Evolutionary conservation across 306 rosid genomes (phyloP).

Genomic region (Heteromeles arbutifolia): DNA sequence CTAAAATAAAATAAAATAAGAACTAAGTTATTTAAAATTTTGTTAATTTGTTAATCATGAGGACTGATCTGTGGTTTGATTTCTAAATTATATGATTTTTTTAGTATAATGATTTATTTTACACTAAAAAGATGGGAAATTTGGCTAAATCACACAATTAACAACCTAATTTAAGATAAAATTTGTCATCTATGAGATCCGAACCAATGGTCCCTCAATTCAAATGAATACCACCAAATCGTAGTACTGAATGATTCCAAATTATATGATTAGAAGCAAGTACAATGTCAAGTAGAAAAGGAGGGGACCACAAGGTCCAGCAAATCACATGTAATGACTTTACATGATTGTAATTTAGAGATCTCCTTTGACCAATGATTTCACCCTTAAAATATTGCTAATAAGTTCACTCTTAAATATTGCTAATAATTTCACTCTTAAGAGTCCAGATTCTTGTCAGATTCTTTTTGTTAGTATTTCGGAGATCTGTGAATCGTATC

Average conservation of each 20-base stretch:
- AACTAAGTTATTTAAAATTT: not conserved
- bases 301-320: not conserved
- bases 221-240: fast-evolving
- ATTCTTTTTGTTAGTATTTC: fast-evolving
- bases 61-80: not conserved
- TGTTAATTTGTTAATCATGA: not conserved
- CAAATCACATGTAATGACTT: not conserved
- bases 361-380: not conserved
- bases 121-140: fast-evolving
- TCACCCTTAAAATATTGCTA: not conserved
- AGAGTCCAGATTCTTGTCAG: fast-evolving
- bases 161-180: too few species aligned
- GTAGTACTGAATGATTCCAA: fast-evolving
- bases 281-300: not conserved
- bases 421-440: too few species aligned
- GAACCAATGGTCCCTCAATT: fast-evolving
- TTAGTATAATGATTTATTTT: too few species aligned
- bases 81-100: not conserved
- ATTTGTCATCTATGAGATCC: fast-evolving
- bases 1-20: too few species aligned
- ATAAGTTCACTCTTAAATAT: too few species aligned
- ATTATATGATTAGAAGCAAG: not conserved
- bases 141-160: too few species aligned
- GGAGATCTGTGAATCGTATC: fast-evolving
- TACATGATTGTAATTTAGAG: not conserved